Evolutionary conservation across 23 red algal species (phyloP), one percentile per base, ranked within the genome.

Genomic region (Gracilariopsis chorda): DNA sequence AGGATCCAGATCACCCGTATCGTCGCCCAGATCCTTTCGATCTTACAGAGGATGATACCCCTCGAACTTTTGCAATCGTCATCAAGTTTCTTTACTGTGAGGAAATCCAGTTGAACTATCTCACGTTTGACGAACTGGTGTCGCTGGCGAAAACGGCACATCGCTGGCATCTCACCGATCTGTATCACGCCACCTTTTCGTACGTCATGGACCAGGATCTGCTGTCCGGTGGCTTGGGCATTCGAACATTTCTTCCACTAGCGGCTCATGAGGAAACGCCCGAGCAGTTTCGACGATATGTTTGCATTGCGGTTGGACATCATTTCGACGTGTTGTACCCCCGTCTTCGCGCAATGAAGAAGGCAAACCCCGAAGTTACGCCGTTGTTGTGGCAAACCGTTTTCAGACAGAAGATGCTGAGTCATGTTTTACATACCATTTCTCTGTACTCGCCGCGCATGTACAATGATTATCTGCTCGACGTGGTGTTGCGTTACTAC

Each of bases 151-250:
- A 33, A 1, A 65, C 84, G 0, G 84, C 84, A 2, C 84, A 88
- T 35, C 84, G 84, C 24, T 88, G 84, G 84, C n/a, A 39, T 13
- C 65, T 88, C 14, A 88, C 84, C 25, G 84, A 88, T 53, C 46
- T 88, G 65, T 88, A 88, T 60, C 25, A 88, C 56, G 84, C 84
- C 4, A 88, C 84, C 23, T 88, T 88, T 63, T 63, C 84, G 20
- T 88, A 88, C 40, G 84, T 88, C n/a, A 88, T 77, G 84, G 84
- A 88, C 46, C 84, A 88, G 48, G 67, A 88, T 41, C 28, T 88
- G 64, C 35, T 88, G 84, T 63, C 84, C 14, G 84, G 67, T 71
- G 84, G 84, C 23, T 43, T 77, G 14, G 84, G 84, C 34, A 88
- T 88, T 51, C 84, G 84, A n/a, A 88, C 84, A 13, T 88, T 88